Evolutionary conservation across 306 rosid genomes (phyloP).

Genomic region (Aeschynomene evenia): DNA sequence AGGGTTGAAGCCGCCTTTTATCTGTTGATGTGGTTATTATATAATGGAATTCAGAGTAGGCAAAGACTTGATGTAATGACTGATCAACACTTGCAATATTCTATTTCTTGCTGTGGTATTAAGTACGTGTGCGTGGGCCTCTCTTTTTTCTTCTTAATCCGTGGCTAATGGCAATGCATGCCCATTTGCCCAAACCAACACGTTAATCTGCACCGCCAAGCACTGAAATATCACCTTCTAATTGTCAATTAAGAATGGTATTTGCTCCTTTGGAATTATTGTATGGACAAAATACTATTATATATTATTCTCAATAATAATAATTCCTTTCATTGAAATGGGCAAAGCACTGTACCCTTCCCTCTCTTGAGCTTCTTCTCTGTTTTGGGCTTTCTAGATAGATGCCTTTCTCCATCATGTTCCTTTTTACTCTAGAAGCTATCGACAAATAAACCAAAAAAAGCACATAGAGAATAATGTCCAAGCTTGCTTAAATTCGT

Average conservation of each 20-base stretch:
- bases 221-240: conserved; percentile 11
- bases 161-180: background rate
- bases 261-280: conserved; percentile 24
- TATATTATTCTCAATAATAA: too few relatives aligned
- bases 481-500: conserved; percentile 24
- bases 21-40: background rate
- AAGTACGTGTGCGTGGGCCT: background rate
- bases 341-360: conserved; percentile 22
- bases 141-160: background rate
- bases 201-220: background rate
- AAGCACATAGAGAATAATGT: background rate
- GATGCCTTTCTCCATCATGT: conserved; percentile 29
- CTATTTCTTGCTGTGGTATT: background rate
- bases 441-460: conserved; percentile 18
- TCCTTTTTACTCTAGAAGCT: conserved; percentile 36
- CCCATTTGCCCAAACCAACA: conserved; percentile 9
- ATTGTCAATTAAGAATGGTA: background rate
- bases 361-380: background rate
- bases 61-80: background rate
- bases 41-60: background rate
- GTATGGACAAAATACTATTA: background rate
- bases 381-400: conserved; percentile 39
- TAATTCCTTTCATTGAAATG: conserved; percentile 8
- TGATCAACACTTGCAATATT: background rate
- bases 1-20: background rate